Evolutionary conservation across 2,329 filamentous ascomycete genomes (phyloP).

Genomic region (Cadophora malorum): DNA sequence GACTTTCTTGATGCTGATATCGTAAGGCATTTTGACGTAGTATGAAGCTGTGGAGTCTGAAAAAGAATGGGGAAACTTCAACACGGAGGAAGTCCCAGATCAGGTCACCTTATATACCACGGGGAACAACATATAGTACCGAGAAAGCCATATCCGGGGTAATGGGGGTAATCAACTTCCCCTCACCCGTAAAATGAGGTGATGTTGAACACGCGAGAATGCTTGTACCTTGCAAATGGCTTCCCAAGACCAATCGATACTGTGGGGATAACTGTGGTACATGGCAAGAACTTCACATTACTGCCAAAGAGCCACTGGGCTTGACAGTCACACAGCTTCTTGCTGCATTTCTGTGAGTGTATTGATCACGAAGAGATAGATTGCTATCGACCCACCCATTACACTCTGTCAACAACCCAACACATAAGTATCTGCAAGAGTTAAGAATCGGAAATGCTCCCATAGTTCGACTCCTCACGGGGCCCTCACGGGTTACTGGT

Average conservation of each 20-base stretch:
- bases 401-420: neutral
- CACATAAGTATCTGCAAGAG: too few relatives aligned
- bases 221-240: neutral
- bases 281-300: neutral
- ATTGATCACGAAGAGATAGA: too few relatives aligned
- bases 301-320: too few relatives aligned
- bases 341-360: too few relatives aligned
- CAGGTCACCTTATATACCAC: conserved; percentile 18
- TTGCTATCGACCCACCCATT: neutral
- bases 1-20: conserved; percentile 36
- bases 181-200: conserved; percentile 29
- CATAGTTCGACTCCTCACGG: too few relatives aligned
- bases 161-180: conserved; percentile 19
- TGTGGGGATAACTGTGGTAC: neutral
- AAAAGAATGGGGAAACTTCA: neutral
- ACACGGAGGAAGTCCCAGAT: neutral
- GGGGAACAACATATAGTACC: neutral
- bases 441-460: too few relatives aligned
- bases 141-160: conserved; percentile 17
- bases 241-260: conserved; percentile 9
- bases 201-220: conserved; percentile 24
- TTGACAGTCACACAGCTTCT: too few relatives aligned
- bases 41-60: neutral
- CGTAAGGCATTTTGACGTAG: conserved; percentile 30
- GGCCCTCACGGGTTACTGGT: neutral